Conservation (phyloP, 2,329 filamentous ascomycete species). For the Dactylellina parvicollis region DNA sequence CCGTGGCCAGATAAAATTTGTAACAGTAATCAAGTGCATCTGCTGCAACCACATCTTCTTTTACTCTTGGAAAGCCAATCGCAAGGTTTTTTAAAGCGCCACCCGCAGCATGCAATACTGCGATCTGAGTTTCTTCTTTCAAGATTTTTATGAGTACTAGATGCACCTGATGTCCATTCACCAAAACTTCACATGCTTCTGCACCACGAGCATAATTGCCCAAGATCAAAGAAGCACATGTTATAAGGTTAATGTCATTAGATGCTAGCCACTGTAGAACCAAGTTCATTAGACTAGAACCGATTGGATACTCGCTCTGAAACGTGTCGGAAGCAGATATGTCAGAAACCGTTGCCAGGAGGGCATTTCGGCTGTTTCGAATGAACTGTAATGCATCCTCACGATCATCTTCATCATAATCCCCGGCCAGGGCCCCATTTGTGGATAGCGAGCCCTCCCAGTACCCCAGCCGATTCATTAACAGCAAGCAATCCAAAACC, state of each 20-base stretch:
- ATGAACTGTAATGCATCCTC: slow-evolving; percentile 35
- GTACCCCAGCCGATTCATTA: slow-evolving; percentile 19
- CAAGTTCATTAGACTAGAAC: slow-evolving; percentile 60
- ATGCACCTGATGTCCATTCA: slow-evolving; percentile 62
- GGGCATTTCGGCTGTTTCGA: slow-evolving; percentile 44
- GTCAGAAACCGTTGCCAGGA: slow-evolving; percentile 55
- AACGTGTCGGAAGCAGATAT: slow-evolving; percentile 54
- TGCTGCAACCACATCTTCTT: slow-evolving; percentile 14
- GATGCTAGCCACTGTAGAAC: slow-evolving; percentile 61
- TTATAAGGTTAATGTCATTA: slow-evolving; percentile 62
- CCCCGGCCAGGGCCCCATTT: too few species aligned
- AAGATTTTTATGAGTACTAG: slow-evolving; percentile 62
- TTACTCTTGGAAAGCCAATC: slow-evolving; percentile 57
- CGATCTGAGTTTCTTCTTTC: slow-evolving; percentile 60
- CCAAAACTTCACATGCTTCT: slow-evolving; percentile 62
- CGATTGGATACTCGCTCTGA: slow-evolving; percentile 61
- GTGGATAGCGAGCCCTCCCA: slow-evolving; percentile 20
- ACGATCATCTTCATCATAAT: slow-evolving; percentile 16
- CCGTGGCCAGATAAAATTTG: slow-evolving; percentile 61
- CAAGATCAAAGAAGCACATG: slow-evolving; percentile 64
- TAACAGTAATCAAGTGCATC: slow-evolving; percentile 26
- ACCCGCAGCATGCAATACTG: slow-evolving; percentile 63
- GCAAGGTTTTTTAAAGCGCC: slow-evolving; percentile 65
- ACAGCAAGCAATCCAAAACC: background rate
- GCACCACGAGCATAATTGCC: slow-evolving; percentile 65